Percentiles rank a stretch among this genome's conserved stretches.
These are phyloP conservation scores for Pseudogymnoascus destructans DNA, from an alignment of 2,329 filamentous ascomycete genomes.

Conservation along the genomic window DNA sequence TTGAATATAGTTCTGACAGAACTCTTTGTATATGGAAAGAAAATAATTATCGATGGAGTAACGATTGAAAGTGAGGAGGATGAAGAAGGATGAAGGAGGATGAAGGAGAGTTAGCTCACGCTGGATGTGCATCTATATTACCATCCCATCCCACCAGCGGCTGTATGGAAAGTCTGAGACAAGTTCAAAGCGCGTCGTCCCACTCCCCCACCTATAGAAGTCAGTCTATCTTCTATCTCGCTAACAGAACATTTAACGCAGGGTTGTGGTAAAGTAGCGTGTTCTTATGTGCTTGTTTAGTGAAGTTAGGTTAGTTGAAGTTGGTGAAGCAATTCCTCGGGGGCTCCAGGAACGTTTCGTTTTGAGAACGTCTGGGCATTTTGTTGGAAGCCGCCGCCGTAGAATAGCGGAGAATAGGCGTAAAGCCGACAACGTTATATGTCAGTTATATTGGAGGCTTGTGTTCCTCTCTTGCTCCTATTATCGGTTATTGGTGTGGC, in stretches of 20 bases:
- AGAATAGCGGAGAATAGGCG: background rate
- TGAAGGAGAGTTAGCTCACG: background rate
- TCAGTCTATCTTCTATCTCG: no score
- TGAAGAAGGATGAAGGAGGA: background rate
- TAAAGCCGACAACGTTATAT: background rate
- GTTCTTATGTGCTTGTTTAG: background rate
- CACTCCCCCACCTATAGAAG: no score
- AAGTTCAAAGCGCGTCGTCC: no score
- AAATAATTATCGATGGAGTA: background rate
- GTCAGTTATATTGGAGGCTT: background rate
- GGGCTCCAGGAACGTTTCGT: background rate
- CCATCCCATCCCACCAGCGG: background rate
- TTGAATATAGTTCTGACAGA: background rate
- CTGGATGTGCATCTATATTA: conserved; percentile 5
- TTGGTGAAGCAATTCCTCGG: background rate
- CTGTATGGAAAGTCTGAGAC: no score
- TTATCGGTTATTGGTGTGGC: background rate
- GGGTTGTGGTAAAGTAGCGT: conserved; percentile 1
- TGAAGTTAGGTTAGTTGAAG: background rate
- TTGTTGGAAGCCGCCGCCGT: background rate
- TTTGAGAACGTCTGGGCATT: background rate
- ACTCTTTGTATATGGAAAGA: background rate
- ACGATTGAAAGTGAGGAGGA: background rate
- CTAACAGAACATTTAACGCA: no score
- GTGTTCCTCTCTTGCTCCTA: background rate